A percentile compares a stretch with the other conserved stretches of the same genome.
Conservation (phyloP, 2,329 filamentous ascomycete species). For the Hypocrella siamensis region DNA sequence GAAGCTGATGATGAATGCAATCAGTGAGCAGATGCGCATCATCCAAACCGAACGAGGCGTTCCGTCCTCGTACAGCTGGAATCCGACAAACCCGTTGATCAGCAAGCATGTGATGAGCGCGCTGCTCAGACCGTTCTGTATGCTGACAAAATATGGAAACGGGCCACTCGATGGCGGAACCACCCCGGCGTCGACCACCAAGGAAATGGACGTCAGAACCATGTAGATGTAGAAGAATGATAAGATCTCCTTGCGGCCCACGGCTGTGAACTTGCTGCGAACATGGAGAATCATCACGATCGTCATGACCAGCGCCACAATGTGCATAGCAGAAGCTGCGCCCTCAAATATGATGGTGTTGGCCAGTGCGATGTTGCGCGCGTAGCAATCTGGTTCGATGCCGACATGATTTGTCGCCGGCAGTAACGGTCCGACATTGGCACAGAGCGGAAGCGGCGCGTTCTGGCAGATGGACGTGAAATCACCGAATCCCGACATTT, state of each 20-base stretch:
- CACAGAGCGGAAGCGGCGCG: constrained; percentile 75
- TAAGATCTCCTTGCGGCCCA: constrained; percentile 60
- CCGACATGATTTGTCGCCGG: constrained; percentile 52
- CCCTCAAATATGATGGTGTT: constrained; percentile 98
- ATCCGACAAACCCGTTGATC: constrained; percentile 96
- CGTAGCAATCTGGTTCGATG: constrained; percentile 83
- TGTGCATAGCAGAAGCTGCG: constrained; percentile 83
- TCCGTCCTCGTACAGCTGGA: constrained; percentile 95
- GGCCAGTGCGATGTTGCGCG: constrained; percentile 84
- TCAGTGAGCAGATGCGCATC: constrained; percentile 59
- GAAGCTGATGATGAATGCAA: constrained; percentile 76
- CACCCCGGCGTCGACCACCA: constrained; percentile 85
- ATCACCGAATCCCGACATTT: constrained; percentile 72
- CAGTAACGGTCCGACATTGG: constrained; percentile 62
- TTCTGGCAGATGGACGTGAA: constrained; percentile 76
- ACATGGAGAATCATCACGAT: constrained; percentile 96
- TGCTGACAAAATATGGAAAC: constrained; percentile 83
- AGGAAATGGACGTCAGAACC: constrained; percentile 72
- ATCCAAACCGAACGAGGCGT: constrained; percentile 91
- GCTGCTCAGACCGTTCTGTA: constrained; percentile 72
- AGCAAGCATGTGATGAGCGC: constrained; percentile 78
- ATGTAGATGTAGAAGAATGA: constrained; percentile 97
- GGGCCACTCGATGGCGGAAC: constrained; percentile 65
- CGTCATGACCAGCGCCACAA: constrained; percentile 79
- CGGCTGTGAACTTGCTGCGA: constrained; percentile 92